Evolutionary conservation across 306 rosid genomes (phyloP), one percentile per base, ranked within the genome.

Genomic region (Vigna mungo): DNA sequence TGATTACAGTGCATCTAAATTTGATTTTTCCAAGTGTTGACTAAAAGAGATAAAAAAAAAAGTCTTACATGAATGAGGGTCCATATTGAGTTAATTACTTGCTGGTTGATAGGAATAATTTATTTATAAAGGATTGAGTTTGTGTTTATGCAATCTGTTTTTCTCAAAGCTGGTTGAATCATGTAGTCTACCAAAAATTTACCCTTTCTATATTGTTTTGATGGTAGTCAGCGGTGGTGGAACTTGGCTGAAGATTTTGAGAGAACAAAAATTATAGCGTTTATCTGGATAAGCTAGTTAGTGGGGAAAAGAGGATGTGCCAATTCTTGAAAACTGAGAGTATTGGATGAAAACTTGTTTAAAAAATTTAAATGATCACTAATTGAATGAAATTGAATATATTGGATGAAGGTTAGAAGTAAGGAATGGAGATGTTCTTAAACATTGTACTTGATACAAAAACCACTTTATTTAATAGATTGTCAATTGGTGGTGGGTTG

Each of bases 121-220:
- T 46, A 52, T 17, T 12, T 30, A 71, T 20, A 4, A 55, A 41
- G 27, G 15, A 56, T 23, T 18, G 23, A 21, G 51, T 43, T 55
- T 0, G 44, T 70, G 4, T 70, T 30, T 32, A 51, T 69, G 47
- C 75, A 51, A 32, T 51, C 56, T 68, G n/a, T 44, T 16, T 69
- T 5, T 41, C 46, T 41, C 41, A 72, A 56, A 54, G 21, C 77
- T 56, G 67, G 66, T 36, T 36, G 41, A 36, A 56, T 21, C 77
- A 70, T 43, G 41, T 78, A n/a, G 47, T 36, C 54, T 43, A 66
- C 67, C 61, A 52, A 27, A 53, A 80, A 30, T 71, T 79, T 79
- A 16, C 56, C 67, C 37, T 21, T 48, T 52, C 14, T 25, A 71
- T 13, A 11, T 34, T 17, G 59, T 61, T 61, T 7, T 74, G 30